Conservation (phyloP, 140 eudicot genomes). For the Artemisia princeps region DNA sequence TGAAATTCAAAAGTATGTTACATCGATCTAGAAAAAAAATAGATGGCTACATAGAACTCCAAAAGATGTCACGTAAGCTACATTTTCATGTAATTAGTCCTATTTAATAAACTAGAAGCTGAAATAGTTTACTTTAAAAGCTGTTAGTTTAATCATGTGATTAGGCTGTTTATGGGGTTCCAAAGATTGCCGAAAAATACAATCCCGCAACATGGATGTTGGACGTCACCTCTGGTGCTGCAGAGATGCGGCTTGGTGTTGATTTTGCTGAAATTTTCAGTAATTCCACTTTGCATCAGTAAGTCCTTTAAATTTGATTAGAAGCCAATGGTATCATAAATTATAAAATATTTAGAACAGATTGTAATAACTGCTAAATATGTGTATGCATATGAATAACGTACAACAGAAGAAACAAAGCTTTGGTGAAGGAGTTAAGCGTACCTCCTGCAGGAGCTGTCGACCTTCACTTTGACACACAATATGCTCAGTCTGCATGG, state of each 20-base stretch:
- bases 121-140: not conserved
- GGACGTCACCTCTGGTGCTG: conserved; percentile 39
- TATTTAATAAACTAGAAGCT: not conserved
- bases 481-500: conserved; percentile 35
- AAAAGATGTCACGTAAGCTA: conserved; percentile 21
- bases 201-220: conserved; percentile 57
- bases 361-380: not conserved
- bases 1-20: too few relatives aligned
- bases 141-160: not conserved
- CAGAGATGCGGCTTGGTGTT: conserved; percentile 34
- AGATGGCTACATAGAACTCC: conserved; percentile 54
- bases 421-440: conserved; percentile 42
- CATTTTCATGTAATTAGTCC: not conserved
- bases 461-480: conserved; percentile 45
- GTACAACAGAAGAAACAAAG: conserved; percentile 38
- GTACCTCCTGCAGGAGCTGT: conserved; percentile 34
- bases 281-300: conserved; percentile 28
- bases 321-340: not conserved
- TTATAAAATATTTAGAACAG: not conserved
- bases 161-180: conserved; percentile 37
- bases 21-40: too few relatives aligned
- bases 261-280: conserved; percentile 36
- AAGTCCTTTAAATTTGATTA: conserved; percentile 16
- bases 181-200: conserved; percentile 40
- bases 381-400: conserved; percentile 1